Evolutionary conservation across 345 rosid genomes (phyloP).

Genomic region (Moringa oleifera): DNA sequence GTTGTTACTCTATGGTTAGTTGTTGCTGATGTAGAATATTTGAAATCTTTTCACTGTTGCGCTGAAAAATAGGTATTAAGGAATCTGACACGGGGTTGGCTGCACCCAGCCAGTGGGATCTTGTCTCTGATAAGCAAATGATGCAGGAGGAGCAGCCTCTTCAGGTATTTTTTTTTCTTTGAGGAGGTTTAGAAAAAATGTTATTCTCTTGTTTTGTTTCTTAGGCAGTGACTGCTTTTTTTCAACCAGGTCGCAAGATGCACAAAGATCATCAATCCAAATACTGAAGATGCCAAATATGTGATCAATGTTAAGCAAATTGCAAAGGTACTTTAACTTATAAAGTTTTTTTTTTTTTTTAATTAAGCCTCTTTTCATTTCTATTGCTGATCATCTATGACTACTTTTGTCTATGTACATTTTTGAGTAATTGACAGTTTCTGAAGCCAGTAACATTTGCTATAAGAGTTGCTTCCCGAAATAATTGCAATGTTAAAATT

Average conservation of each 20-base stretch:
- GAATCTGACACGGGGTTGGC: conserved; percentile 98
- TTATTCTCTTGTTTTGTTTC: not conserved
- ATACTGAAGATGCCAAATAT: conserved; percentile 94
- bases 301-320: conserved; percentile 96
- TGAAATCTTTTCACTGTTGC: not conserved
- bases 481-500: no score
- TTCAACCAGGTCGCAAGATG: conserved; percentile 77
- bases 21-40: not conserved
- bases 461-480: no score
- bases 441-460: no score
- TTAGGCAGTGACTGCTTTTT: not conserved
- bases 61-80: conserved; percentile 57
- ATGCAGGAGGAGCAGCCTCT: conserved; percentile 99
- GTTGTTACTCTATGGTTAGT: not conserved
- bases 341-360: not conserved
- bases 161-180: conserved; percentile 30
- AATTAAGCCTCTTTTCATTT: no score
- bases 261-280: conserved; percentile 92
- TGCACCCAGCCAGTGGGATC: conserved; percentile 99
- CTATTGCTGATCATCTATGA: no score
- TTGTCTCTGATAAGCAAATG: conserved; percentile 97
- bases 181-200: not conserved
- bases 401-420: no score
- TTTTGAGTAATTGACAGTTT: not conserved
- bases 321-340: conserved; percentile 59